Evolutionary conservation across 1,284 basidiomycete species (phyloP).

Genomic region (Ustilago bromivora): DNA sequence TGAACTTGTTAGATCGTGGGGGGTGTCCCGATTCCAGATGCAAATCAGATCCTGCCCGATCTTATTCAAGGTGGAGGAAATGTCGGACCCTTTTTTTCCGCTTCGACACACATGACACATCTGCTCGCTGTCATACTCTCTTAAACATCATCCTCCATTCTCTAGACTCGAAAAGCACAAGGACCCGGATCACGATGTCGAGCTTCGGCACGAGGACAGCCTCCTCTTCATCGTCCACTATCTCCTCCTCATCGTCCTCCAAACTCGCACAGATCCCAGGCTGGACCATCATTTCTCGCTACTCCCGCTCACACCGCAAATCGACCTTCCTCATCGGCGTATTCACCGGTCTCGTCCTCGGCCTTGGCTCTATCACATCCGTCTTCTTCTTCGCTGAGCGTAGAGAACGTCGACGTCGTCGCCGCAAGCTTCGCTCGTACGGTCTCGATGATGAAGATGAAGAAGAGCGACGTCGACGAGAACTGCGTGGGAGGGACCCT

Average conservation of each 20-base stretch:
- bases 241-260: constrained; percentile 23
- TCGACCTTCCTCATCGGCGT: constrained; percentile 61
- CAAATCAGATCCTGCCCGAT: background rate
- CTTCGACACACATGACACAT: constrained; percentile 1
- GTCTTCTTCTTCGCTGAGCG: constrained; percentile 56
- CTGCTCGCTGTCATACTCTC: background rate
- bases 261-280: constrained; percentile 44
- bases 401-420: constrained; percentile 41
- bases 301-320: constrained; percentile 44
- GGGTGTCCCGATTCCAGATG: background rate
- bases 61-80: background rate
- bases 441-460: constrained; percentile 45
- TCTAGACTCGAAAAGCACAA: background rate
- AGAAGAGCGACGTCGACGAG: constrained; percentile 37
- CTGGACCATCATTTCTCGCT: constrained; percentile 38
- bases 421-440: constrained; percentile 32
- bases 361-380: constrained; percentile 58
- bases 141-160: background rate
- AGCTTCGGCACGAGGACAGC: constrained; percentile 10
- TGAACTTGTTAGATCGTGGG: background rate
- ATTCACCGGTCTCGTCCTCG: constrained; percentile 58
- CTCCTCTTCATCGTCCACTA: constrained; percentile 12
- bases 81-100: background rate
- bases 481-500: constrained; percentile 32
- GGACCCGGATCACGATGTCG: constrained; percentile 14